Evolutionary conservation across 2,329 filamentous ascomycete species (phyloP), one percentile per base, ranked within the genome.

Genomic region (Mycogone perniciosa): DNA sequence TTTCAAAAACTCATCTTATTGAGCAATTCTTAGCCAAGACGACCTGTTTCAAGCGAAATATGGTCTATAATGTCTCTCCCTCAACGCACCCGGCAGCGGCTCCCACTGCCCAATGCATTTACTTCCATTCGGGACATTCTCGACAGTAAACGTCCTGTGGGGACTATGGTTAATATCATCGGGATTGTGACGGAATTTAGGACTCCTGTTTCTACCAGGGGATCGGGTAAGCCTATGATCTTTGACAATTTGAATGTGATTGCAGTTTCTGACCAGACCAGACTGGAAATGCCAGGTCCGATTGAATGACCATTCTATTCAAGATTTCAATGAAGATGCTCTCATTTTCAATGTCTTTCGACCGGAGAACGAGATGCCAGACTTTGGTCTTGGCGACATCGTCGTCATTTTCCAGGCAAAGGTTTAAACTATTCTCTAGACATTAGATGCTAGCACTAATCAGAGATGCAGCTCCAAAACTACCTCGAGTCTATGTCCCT

Each of bases 101-200:
- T 13, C 7, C 13, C 50, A 30, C 46, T 57, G 45, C 65, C 62
- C 20, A 49, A 53, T 20, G 56, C 57, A 44, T 65, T 63, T 49
- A 52, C 53, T 45, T 50, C 62, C 9, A 65, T 76, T 57, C 61
- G 68, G 55, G 63, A 73, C 31, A 62, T 81, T 20, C 59, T 82
- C 54, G 66, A 76, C 46, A 66, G 65, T 20, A 62, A 64, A 27
- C 50, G 66, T 42, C 43, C 56, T 7, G 11, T 57, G 29, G 56
- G 62, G 30, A 57, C 39, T 2, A 52, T 70, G 5, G 71, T 84
- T 56, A 85, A 73, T 66, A 69, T 93, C 38, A 76, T 89, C 46
- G 90, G 89, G 1, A 67, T 92, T 4, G 79, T 92, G 4, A 79
- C 81, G 46, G 87, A 92, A 58, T 76, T 75, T 44, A 75, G 80